Base-by-base conservation (phyloP, 352 stramenopile genomes). In the Phytophthora pini region DNA sequence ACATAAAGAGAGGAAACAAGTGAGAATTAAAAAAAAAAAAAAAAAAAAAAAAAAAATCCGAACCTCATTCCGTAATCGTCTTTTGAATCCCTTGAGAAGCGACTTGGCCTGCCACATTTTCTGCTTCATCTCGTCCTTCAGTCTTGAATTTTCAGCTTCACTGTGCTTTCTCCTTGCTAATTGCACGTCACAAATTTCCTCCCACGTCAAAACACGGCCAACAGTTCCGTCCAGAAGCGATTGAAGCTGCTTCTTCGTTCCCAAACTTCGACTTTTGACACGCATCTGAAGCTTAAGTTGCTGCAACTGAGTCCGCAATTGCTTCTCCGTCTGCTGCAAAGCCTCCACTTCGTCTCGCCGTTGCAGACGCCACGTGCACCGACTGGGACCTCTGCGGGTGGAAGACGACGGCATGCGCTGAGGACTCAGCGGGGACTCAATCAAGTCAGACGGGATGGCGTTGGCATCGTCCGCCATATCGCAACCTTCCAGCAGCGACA, bases 401-500 rank as follows among this genome's bases (percentile, higher is more conserved):
- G 40, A 11, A 4, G 22, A 26, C 24, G 24, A 26, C 24, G 24
- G 24, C 24, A 26, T 26, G 24, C 24, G 13, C 12, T 49, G 49
- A 1, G 41, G 44, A 38, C 50, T 58, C 1, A 13, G 27, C 1
- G 38, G 29, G 40, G 53, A 46, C 8, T 65, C 31, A 13, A 50
- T 17, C 10, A 55, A n/a, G 12, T 41, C n/a, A 2, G 26, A 49
- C 17, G 41, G 55, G 34, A 70, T 66, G 24, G 56, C 62, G 17
- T 70, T 46, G 8, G 17, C 44, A 13, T 70, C 20, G n/a, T 70
- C 55, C 0, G 62, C 62, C 62, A 70, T 56, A n/a, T 56, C 55
- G 48, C 55, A 70, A 36, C 62, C 62, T 27, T 70, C 62, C 32
- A 70, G 56, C 13, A 70, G 34, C 12, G 62, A 45, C 41, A 70